Evolutionary conservation across 2,329 filamentous ascomycete genomes (phyloP), one percentile per base, ranked within the genome.

Genomic region (Monosporascus sp.): DNA sequence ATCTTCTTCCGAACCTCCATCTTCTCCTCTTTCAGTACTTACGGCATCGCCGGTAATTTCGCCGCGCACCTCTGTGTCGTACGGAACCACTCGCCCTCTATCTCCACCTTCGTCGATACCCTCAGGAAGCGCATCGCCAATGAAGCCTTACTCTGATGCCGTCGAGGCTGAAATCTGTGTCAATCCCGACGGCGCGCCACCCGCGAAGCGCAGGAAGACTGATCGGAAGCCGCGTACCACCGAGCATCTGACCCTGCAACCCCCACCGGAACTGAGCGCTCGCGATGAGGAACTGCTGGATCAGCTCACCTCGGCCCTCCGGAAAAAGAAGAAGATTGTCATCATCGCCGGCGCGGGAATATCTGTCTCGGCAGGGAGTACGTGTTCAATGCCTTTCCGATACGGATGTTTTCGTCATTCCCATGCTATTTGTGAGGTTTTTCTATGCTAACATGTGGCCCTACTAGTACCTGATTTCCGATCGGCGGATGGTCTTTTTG

Each of bases 271-370:
- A 14, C 72, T 83, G 45, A 73, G 74, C 40, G 74, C 78, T 17
- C 75, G 78, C 48, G 68, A 73, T 41, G 70, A 76, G 49, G 76
- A 80, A 38, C 82, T 93, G 57, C 75, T 96, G 40, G 81, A 88
- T 56, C 81, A 85, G 52, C 76, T 99, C 31, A 74, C 92, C 45
- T 82, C 85, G 44, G 86, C 86, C 24, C 72, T 99, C 52, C 87
- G 88, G 65, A 91, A 89, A 67, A 94, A 94, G 77, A 89, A 92
- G 74, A 97, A 96, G 76, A 96, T 99, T 68, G 91, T 99, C 37
- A 90, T 97, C 50, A 89, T 99, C 69, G 94, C 93, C 47, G 94
- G 94, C 54, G 94, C 94, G 59, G 94, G 94, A 57, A 99, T 99
- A 64, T 97, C 94, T 40, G 94, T 97, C 50, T 93, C 93, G 51